Base-by-base conservation (phyloP, 2,329 filamentous ascomycete genomes). In the Stachybotrys chlorohalonatus region DNA sequence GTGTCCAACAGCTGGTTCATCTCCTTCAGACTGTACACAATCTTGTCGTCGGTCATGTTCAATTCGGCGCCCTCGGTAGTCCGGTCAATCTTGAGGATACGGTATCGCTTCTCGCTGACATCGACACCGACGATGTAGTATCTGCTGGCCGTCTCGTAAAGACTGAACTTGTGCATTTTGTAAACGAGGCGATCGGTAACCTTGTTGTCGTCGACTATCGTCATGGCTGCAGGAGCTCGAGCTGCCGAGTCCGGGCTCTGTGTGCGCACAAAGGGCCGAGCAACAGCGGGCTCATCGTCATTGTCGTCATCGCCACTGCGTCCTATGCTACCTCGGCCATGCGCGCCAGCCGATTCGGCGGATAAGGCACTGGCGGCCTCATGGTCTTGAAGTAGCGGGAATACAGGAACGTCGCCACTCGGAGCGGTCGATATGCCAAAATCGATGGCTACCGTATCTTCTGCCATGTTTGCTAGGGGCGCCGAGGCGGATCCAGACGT, bases 121-220 rank as follows among this genome's bases (percentile, higher is more conserved):
- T 99, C 94, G 52, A 89, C 88, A 13, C 94, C 94, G 16, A 97
- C 90, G 59, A 99, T 87, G 69, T 96, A 99, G 70, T 94, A 99
- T 53, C 90, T 83, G 54, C 86, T 90, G 11, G 90, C 89, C 3
- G 94, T 99, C 74, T 99, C 94, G 71, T 99, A 97, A 24, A 99
- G 75, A n/a, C 89, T 94, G 71, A 96, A 97, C 65, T 94, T 95
- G 75, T 96, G 91, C 90, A 99, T 96, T 68, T 81, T 82, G 70
- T 80, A 79, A 49, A 77, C 69, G 16, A 75, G 62, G 24, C 73
- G 70, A 53, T 73, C 68, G 6, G 64, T 63, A 1, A 63, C 61
- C 13, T 64, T 62, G 36, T 70, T 66, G 42, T 59, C 57, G 4
- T 60, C 57, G 8, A 55, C 56, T 31, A 47, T 51, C n/a, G 54